These are phyloP conservation scores for Daedaleopsis sinensis DNA, from an alignment of 768 basidiomycete species.

Conservation along the genomic window DNA sequence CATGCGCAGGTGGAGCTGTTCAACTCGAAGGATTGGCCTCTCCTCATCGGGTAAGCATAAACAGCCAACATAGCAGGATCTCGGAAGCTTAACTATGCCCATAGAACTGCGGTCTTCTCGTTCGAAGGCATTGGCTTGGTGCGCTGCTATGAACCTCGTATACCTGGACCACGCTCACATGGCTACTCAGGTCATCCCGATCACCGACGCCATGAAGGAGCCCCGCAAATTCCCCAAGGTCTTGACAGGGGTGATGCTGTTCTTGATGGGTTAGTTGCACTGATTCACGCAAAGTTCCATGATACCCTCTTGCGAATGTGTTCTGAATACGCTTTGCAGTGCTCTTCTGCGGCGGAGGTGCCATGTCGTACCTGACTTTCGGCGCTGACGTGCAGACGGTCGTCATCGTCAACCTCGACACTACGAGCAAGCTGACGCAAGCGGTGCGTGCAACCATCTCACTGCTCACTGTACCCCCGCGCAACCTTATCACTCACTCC, in stretches of 20 bases:
- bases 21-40: conserved; percentile 86
- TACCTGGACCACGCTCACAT: conserved; percentile 2
- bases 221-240: conserved; percentile 91
- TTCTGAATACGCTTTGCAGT: conserved; percentile 40
- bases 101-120: conserved; percentile 94
- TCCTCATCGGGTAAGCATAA: conserved; percentile 81
- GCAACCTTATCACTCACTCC: neutral
- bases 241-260: conserved; percentile 90
- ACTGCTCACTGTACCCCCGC: conserved; percentile 27
- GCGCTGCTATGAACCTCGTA: conserved; percentile 26
- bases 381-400: conserved; percentile 89
- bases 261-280: conserved; percentile 59
- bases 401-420: conserved; percentile 91
- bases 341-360: conserved; percentile 87
- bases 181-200: conserved; percentile 76
- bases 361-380: conserved; percentile 86
- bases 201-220: conserved; percentile 96
- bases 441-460: conserved; percentile 50
- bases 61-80: neutral
- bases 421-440: conserved; percentile 84
- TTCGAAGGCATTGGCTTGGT: conserved; percentile 97
- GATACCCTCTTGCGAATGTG: neutral
- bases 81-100: conserved; percentile 3
- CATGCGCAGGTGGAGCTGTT: conserved; percentile 83
- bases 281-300: neutral